Evolutionary conservation across 2,329 filamentous ascomycete species (phyloP), one percentile per base, ranked within the genome.

Genomic region (Cordyceps fumosorosea): DNA sequence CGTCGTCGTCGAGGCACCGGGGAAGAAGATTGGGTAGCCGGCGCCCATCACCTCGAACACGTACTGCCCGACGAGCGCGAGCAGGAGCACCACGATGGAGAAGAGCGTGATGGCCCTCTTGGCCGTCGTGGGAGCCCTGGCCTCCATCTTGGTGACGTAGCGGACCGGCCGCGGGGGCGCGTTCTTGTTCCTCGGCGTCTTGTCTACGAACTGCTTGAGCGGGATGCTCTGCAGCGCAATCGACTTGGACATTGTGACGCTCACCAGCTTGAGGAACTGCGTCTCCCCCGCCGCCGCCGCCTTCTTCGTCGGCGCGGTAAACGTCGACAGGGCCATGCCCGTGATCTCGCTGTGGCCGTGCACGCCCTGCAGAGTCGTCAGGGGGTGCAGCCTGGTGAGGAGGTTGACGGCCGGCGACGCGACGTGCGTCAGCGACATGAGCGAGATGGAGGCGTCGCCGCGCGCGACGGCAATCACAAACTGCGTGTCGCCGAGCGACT

Each of bases 151-250:
- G 37, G 93, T 84, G 4, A 92, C 83, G 71, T 93, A 92, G 65
- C 90, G 89, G 11, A 83, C 78, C 14, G 79, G 76, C n/a, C 77
- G 77, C 0, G 83, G 76, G 16, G 76, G 73, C 0, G 69, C 73
- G 61, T 73, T 76, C 57, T 72, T 72, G 62, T 70, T 72, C 48
- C 73, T 64, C 8, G 73, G 68, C 16, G 72, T 66, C 62, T 72
- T 73, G 66, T 78, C 74, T 56, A 76, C 64, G 47, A 76, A 68
- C 64, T 76, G 78, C 66, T 76, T 78, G 54, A 96, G 81, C 0
- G 90, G 87, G 65, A 96, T 86, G 45, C 85, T 89, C 74, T 96
- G 90, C 29, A 96, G 87, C 34, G 89, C 85, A 47, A 92, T 85
- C 0, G 87, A 90, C 72, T 92, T 93, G 64, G 86, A 88, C 67